Conservation (phyloP, 495 filamentous ascomycete species). For the Aspergillus incahuasiensis region DNA sequence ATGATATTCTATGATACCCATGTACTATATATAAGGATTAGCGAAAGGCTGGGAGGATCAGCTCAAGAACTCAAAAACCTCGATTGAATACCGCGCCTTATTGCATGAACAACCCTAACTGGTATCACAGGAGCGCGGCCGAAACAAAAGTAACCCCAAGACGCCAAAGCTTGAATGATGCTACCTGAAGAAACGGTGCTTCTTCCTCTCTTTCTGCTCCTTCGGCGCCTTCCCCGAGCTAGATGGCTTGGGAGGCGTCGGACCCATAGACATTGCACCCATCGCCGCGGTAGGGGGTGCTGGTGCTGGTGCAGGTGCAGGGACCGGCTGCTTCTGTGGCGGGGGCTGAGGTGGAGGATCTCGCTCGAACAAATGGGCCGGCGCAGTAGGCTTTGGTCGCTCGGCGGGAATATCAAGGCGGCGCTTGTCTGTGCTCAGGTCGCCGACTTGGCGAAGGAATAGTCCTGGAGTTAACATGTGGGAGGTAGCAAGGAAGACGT, state of each 20-base stretch:
- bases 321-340: constrained; percentile 32
- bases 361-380: constrained; percentile 82
- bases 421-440: constrained; percentile 68
- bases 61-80: background rate
- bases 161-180: background rate
- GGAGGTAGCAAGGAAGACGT: constrained; percentile 85
- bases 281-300: constrained; percentile 55
- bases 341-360: constrained; percentile 48
- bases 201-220: constrained; percentile 49
- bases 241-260: constrained; percentile 25
- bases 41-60: background rate
- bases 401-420: constrained; percentile 77
- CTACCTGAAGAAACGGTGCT: constrained; percentile 65
- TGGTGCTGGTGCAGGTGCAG: constrained; percentile 44
- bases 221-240: constrained; percentile 27
- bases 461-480: constrained; percentile 84
- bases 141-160: constrained; percentile 8
- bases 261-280: constrained; percentile 52
- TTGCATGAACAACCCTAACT: constrained; percentile 21
- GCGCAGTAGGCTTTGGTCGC: constrained; percentile 70
- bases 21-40: background rate
- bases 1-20: constrained; percentile 15
- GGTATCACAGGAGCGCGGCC: constrained; percentile 39
- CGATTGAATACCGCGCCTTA: constrained; percentile 9
- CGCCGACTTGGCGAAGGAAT: constrained; percentile 76